Evolutionary conservation across 1,284 basidiomycete genomes (phyloP).

Genomic region (Rhodotorula sp.): DNA sequence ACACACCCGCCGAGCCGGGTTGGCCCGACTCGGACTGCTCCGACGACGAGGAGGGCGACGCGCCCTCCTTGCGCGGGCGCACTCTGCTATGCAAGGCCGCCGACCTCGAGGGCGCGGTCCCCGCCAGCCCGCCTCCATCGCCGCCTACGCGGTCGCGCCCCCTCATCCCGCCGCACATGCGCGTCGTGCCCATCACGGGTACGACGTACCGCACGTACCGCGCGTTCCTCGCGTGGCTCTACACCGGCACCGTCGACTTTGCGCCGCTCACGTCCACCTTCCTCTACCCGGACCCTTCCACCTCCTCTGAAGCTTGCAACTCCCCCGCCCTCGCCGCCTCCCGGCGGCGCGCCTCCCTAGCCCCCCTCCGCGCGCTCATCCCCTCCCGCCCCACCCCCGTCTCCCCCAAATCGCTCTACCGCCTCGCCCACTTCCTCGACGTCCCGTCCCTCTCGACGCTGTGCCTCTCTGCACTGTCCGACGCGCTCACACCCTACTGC

Average conservation of each 20-base stretch:
- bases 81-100: neutral
- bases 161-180: neutral
- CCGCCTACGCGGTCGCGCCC: slow-evolving; percentile 1
- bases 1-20: neutral
- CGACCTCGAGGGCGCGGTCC: neutral
- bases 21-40: slow-evolving; percentile 25
- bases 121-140: slow-evolving; percentile 7
- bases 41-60: slow-evolving; percentile 8
- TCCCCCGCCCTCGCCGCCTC: neutral
- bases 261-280: slow-evolving; percentile 29
- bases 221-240: slow-evolving; percentile 18
- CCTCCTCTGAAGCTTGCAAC: too few relatives aligned
- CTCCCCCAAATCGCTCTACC: slow-evolving; percentile 27
- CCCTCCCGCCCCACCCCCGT: slow-evolving; percentile 2
- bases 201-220: slow-evolving; percentile 28
- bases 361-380: neutral
- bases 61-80: neutral
- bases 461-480: slow-evolving; percentile 9
- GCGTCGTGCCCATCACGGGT: slow-evolving; percentile 18
- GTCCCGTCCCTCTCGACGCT: neutral
- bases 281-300: neutral
- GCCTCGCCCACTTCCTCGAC: slow-evolving; percentile 32
- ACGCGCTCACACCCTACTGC: slow-evolving; percentile 1
- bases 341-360: neutral
- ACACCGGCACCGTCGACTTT: slow-evolving; percentile 12